Evolutionary conservation across 208 protist species (phyloP), one percentile per base, ranked within the genome.

Genomic region (Crithidia sp.): DNA sequence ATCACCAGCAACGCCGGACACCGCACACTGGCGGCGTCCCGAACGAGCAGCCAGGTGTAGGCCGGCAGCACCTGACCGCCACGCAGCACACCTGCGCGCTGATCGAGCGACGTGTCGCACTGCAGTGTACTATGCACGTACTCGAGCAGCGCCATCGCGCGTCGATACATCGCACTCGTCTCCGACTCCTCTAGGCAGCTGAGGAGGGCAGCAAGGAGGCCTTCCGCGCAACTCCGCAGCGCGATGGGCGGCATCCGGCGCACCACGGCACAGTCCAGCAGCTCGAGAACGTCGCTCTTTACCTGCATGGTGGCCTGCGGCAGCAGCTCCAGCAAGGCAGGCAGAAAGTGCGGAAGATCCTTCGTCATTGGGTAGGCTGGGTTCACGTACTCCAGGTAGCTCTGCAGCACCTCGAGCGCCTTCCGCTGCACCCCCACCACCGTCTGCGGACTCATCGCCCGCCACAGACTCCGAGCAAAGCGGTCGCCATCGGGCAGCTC

Each of bases 381-480:
- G 55, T 74, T 73, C 36, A 63, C 77, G 37, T 66, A 72, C 36
- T 58, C 61, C 13, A 71, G 39, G 44, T 81, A 82, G 55, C 39
- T 67, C 62, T 83, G 74, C 49, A 89, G 45, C 61, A 79, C 79
- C 76, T 92, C 87, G 12, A 94, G 60, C 19, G 86, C 85, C 76
- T 90, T 89, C 16, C 89, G 86, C 66, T 94, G 89, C 71, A 94
- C 86, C 0, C 87, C 89, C 39, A 89, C 76, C 4, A 86, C 84
- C 40, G 77, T 77, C 54, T 84, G 77, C 14, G 83, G 57, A 50
- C 88, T 84, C 9, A 92, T 65, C 36, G 67, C 77, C 14, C 83
- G 78, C 71, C 67, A 81, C 12, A 92, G 49, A 16, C 74, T 81
- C 44, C 80, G 84, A 4, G 68, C 77, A 37, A 91, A 78, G 44